These are phyloP conservation scores for Microstegium vimineum DNA, from an alignment of 176 grass and related monocot species.

Conservation along the genomic window DNA sequence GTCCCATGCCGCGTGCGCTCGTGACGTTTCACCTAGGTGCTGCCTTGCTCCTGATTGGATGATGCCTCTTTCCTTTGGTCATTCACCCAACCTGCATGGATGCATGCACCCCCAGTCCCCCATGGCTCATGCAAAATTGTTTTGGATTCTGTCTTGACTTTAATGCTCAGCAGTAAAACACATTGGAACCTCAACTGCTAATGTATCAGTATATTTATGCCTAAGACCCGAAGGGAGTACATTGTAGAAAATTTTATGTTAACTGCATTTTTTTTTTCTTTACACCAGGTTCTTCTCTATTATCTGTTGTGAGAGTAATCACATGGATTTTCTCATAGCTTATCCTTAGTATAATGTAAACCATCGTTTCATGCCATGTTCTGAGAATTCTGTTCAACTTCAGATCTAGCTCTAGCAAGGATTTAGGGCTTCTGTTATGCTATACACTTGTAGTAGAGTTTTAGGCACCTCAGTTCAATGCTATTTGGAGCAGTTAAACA, in stretches of 20 bases:
- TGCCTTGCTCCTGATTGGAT: too few relatives aligned
- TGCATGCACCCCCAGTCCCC: too few relatives aligned
- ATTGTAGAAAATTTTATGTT: background rate
- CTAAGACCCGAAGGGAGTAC: too few relatives aligned
- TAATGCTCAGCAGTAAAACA: too few relatives aligned
- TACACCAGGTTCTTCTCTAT: background rate
- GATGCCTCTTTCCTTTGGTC: too few relatives aligned
- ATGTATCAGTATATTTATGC: too few relatives aligned
- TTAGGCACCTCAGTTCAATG: background rate
- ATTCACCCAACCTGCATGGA: too few relatives aligned
- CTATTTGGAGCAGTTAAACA: background rate
- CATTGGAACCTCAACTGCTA: too few relatives aligned
- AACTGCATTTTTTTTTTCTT: background rate
- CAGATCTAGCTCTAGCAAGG: background rate
- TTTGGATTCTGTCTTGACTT: too few relatives aligned
- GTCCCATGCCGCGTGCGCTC: too few relatives aligned
- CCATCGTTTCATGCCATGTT: background rate
- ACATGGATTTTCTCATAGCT: background rate
- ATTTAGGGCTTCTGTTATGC: background rate
- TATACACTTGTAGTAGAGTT: background rate
- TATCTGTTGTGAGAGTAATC: background rate
- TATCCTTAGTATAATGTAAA: background rate
- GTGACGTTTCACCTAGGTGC: too few relatives aligned
- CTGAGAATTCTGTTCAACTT: background rate
- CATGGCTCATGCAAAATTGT: too few relatives aligned